Conservation (phyloP, 2,329 filamentous ascomycete genomes). For the Fusarium zealandicum region DNA sequence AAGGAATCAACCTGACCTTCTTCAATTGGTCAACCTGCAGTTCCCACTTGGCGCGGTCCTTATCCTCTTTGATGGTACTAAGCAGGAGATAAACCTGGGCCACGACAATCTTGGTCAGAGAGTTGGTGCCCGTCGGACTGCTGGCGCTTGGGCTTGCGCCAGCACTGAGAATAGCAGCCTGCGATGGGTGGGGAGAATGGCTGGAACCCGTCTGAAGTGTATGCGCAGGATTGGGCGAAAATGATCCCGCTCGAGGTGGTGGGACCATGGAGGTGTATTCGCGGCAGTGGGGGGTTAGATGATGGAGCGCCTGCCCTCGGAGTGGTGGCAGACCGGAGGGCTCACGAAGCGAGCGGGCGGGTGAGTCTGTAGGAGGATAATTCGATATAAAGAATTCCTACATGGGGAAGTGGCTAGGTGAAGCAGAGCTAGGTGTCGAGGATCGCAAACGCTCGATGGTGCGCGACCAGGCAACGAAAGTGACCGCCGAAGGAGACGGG, state of each 20-base stretch:
- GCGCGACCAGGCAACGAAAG: constrained; percentile 34
- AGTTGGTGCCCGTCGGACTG: constrained; percentile 68
- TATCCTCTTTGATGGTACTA: constrained; percentile 94
- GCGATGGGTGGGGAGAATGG: constrained; percentile 65
- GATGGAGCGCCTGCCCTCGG: constrained; percentile 48
- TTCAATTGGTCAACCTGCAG: constrained; percentile 88
- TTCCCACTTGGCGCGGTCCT: constrained; percentile 90
- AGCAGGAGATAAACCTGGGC: constrained; percentile 95
- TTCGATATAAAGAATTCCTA: constrained; percentile 43
- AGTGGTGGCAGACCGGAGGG: constrained; percentile 46
- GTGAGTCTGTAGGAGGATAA: constrained; percentile 40
- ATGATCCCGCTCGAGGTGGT: constrained; percentile 68
- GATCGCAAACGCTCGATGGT: constrained; percentile 26
- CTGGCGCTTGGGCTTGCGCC: constrained; percentile 67
- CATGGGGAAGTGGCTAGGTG: constrained; percentile 42
- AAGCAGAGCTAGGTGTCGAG: constrained; percentile 24
- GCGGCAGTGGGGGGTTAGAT: constrained; percentile 42
- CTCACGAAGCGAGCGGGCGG: constrained; percentile 42
- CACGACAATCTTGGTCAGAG: constrained; percentile 90
- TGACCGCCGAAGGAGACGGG: constrained; percentile 28
- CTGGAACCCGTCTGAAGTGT: constrained; percentile 63
- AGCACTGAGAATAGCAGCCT: constrained; percentile 64
- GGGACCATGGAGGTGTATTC: constrained; percentile 63
- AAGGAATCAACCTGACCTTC: constrained; percentile 66
- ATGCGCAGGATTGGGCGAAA: constrained; percentile 67